Base-by-base conservation (phyloP, 495 filamentous ascomycete species). In the Aspergillus conjunctus region DNA sequence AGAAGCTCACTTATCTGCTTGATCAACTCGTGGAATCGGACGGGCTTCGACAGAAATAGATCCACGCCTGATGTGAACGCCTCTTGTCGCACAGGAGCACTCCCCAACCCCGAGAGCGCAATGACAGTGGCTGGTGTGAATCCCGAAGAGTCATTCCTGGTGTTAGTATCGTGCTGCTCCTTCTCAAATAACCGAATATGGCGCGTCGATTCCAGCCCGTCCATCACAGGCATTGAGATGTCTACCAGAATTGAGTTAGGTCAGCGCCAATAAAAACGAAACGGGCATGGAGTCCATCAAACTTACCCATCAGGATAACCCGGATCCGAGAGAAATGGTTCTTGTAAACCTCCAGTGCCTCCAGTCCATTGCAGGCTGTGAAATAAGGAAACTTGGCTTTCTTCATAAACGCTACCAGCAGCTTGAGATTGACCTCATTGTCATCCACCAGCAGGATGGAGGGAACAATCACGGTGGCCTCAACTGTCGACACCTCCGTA, bases 211-310 rank as follows among this genome's bases (percentile, higher is more conserved):
- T 56, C 53, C 1, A 64, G 44, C 18, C 62, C 62, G 41, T 64
- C 62, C 52, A 59, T 59, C 11, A 64, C 62, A 3, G 62, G 62
- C 62, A 64, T 64, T 14, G 60, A 58, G 48, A 62, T 62, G 31
- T 62, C 60, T 62, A 26, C 5, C 26, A 26, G n/a, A n/a, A n/a
- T n/a, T n/a, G n/a, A n/a, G n/a, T n/a, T 5, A 26, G 26, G 26
- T 26, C 26, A 26, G 30, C 9, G 4, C 26, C 5, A 39, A 33
- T 30, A 26, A 2, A 2, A 5, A 26, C 5, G 5, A 2, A 5
- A 5, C 26, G 26, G 26, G 26, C 2, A 26, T 26, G 26, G 26
- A 2, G 26, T 2, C 5, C 2, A 5, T 26, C 2, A 5, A 26
- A 26, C 52, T 0, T 48, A 60, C 56, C 62, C 62, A 64, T 64